phyloP scores from a whole-genome alignment of 2,329 filamentous ascomycete genomes.

The Setomelanomma holmii region DNA sequence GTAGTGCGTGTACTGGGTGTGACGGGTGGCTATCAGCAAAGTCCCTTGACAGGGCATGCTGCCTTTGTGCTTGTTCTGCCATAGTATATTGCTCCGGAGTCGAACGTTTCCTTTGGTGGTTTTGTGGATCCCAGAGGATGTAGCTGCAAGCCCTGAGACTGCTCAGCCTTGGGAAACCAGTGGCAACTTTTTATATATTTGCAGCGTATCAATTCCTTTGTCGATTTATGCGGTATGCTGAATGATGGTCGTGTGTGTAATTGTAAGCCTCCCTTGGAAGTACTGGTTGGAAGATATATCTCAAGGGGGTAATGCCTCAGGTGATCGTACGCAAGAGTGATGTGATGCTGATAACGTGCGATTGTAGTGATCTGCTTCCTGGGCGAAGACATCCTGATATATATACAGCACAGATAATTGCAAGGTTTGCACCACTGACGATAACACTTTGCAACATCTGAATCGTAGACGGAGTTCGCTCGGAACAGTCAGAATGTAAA shows the following conservation, averaged over 20 bases:
- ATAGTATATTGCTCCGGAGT: constrained; percentile 6
- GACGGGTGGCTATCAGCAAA: constrained; percentile 12
- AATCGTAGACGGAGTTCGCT: constrained; percentile 9
- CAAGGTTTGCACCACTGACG: not conserved
- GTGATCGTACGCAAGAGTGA: not conserved
- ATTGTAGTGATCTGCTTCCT: not conserved
- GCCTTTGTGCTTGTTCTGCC: constrained; percentile 22
- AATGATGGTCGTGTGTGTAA: not conserved
- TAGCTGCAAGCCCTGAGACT: not conserved
- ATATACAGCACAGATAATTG: not conserved
- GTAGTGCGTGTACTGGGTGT: constrained; percentile 6
- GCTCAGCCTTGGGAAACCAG: not conserved
- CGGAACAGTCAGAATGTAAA: constrained; percentile 5
- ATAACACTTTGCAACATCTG: not conserved
- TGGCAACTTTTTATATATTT: not conserved
- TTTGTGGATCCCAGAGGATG: not conserved
- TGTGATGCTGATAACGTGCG: not conserved
- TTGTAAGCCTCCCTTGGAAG: too few species aligned
- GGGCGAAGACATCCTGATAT: constrained; percentile 3
- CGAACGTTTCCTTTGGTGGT: too few species aligned
- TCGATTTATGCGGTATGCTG: not conserved
- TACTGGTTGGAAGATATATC: not conserved
- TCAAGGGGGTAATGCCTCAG: not conserved
- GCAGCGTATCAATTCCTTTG: not conserved
- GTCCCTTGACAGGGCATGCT: constrained; percentile 15